Evolutionary conservation across 176 grass and related monocot species (phyloP).

Genomic region (Musa troglodytarum): DNA sequence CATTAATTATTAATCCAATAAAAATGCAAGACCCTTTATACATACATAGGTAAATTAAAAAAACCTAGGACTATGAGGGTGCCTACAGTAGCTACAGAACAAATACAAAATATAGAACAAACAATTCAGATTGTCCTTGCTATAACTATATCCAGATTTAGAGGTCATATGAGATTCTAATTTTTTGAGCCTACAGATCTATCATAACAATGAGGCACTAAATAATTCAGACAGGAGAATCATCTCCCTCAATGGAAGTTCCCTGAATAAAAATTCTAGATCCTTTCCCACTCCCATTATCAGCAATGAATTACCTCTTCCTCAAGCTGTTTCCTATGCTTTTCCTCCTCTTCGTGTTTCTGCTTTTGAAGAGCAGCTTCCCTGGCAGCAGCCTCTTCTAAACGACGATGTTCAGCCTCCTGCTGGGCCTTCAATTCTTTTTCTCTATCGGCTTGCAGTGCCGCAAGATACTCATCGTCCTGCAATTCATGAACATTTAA

Average conservation of each 20-base stretch:
- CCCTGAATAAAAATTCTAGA: neutral
- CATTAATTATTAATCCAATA: too few species aligned
- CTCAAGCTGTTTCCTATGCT: conserved; percentile 63
- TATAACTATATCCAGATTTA: neutral
- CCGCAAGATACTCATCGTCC: conserved; percentile 88
- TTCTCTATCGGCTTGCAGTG: conserved; percentile 80
- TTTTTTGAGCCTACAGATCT: neutral
- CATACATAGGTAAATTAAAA: neutral
- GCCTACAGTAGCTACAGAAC: neutral
- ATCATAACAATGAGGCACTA: neutral
- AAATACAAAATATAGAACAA: neutral
- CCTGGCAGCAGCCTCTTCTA: conserved; percentile 47
- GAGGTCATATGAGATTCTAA: neutral
- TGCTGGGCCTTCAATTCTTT: conserved; percentile 71
- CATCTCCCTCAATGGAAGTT: too few species aligned
- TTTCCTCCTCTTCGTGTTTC: conserved; percentile 65
- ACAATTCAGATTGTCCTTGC: neutral
- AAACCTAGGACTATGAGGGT: neutral
- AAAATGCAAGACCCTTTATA: too few species aligned
- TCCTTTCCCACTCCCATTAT: neutral
- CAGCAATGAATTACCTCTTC: conserved; percentile 50
- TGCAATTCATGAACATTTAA: conserved; percentile 23
- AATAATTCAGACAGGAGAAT: neutral
- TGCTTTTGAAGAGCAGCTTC: conserved; percentile 52
- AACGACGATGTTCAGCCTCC: conserved; percentile 49